Evolutionary conservation across 768 basidiomycete genomes (phyloP), one percentile per base, ranked within the genome.

Genomic region (Hygrocybe punicea): DNA sequence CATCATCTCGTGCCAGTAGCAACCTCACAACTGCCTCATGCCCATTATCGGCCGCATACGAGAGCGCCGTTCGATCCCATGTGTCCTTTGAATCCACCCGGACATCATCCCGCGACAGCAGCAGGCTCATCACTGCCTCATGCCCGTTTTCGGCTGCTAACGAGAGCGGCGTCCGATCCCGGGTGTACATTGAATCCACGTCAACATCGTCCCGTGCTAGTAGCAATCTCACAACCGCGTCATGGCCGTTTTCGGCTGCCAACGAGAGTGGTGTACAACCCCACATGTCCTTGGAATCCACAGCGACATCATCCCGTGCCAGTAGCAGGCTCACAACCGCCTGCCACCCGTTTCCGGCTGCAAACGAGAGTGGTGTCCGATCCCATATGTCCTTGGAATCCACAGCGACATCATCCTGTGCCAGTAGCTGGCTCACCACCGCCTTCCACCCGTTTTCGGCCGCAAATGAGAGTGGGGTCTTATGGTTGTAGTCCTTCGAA

Each of bases 71-170:
- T 13, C 29, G 48, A 50, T n/a, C 24, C 6, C 29, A n/a, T 5
- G 16, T 3, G 48, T 50, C 48, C 6, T 34, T 13, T 6, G 16
- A 7, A n/a, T 50, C 25, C 21, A 14, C 48, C 16, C 51, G 46
- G 6, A 59, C 34, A 21, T 36, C 56, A 10, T 33, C 6, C 6
- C 42, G 33, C 34, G 36, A 6, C 16, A 60, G 19, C 24, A 58
- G 51, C 16, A 60, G 47, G 10, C 19, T 34, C 42, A 60, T 25
- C 13, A 58, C 33, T 6, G 2, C 51, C 11, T 58, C 40, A 34
- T 61, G 45, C 17, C 60, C 58, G 19, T 58, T 34, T 44, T 19
- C 11, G 16, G 59, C 57, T 21, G 59, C 56, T 14, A 14, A 34
- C 29, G 35, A 23, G 8, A 58, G 49, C 40, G 57, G 57, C 6